Evolutionary conservation across 75 land plant genomes (phyloP), one percentile per base, ranked within the genome.

Genomic region (Gnetum montanum): DNA sequence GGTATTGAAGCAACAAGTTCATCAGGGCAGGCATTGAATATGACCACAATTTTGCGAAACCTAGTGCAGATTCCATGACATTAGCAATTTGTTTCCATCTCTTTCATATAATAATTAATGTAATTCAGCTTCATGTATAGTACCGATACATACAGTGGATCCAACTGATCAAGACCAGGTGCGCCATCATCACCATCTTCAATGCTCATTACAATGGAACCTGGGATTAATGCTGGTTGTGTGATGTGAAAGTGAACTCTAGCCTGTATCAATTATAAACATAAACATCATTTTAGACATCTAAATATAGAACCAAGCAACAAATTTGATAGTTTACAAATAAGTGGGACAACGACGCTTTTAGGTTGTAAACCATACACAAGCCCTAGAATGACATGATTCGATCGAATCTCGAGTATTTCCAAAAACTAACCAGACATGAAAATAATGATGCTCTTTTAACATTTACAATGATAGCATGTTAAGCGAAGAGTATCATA

Each of bases 131-230:
- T 6, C 40, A 34, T 30, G 6, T 16, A n/a, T n/a, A n/a, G n/a
- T 16, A n/a, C n/a, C 5, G 43, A 41, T 11, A 71, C 85, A 54
- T 61, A 93, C 98, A 31, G 53, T 33, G 67, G 59, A 72, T 93
- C 98, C 22, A 93, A 50, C 51, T 88, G 98, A 44, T 68, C 6
- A 31, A 85, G 66, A 38, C 90, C 84, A 24, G 82, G 79, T 16
- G 67, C 38, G 16, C 84, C 95, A 56, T 76, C 71, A 50, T 71
- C 55, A 3, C 98, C 95, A 75, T 93, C 98, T 59, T 73, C 75
- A 70, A 93, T 76, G 69, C 90, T 79, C 84, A 85, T 89, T 20
- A 79, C 76, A 34, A 93, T 93, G 41, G 77, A 69, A 15, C 95
- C 98, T 31, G 79, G 96, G 16, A 74, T 53, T 45, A 43, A 59